Evolutionary conservation across 1,139 yeast genomes (phyloP), one percentile per base, ranked within the genome.

Genomic region (Geotrichum fermentans): DNA sequence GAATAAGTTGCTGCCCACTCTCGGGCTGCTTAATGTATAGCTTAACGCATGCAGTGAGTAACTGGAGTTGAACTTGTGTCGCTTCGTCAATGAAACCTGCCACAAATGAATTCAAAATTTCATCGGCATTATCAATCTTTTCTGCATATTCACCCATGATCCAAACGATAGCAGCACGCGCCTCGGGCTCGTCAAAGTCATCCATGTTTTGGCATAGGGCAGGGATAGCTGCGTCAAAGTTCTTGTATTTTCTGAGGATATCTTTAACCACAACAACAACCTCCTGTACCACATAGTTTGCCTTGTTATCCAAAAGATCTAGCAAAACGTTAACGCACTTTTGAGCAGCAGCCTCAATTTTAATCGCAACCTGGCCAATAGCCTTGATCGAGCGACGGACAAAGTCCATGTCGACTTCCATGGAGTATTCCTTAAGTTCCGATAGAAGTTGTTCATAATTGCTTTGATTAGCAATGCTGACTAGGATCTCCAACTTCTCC

Each of bases 361-460:
- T 87, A 58, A 90, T 83, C 13, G 97, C 97, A 49, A 89, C 79
- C 52, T 94, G 89, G 1, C 96, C 95, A 58, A 92, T 79, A 2
- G 95, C 94, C 56, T 75, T 77, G 45, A 92, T 83, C 0, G 97
- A 81, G 50, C 88, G 79, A 32, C 85, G 73, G 20, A 89, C 96
- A 63, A 94, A 83, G 53, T 90, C 90, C 45, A 87, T 82, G 60
- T 94, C 98, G 58, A 90, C 88, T 64, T 94, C 98, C 83, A 87
- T 82, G 4, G 97, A 82, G 65, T 94, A 72, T 67, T 94, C 99
- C 64, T 85, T 83, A 55, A 92, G 74, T 68, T 94, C 99, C 14
- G 90, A 79, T 52, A 92, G 70, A 43, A 92, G 72, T 56, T 85
- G 73, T 38, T 81, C 74, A 45, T 83, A 78, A 63, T 88, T 94